Percentiles rank a stretch among this genome's conserved stretches.
Conservation (phyloP, 768 basidiomycete species). For the Tremella yokohamensis region DNA sequence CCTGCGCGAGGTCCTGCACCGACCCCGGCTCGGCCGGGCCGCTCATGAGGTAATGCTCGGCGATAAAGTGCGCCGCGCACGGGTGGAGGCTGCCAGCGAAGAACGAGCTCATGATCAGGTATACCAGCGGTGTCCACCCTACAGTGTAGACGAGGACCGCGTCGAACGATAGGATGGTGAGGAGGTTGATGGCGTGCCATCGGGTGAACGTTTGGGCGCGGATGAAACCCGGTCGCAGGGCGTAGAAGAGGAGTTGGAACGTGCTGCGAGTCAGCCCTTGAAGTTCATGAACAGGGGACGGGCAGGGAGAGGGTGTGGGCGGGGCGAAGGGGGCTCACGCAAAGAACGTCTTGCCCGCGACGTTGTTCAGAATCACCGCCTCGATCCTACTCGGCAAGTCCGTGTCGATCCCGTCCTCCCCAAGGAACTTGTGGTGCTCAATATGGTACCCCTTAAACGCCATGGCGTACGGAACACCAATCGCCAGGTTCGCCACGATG, state of each 20-base stretch:
- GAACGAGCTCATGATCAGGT: constrained; percentile 84
- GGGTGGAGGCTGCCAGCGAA: constrained; percentile 96
- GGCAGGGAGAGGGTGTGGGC: not conserved
- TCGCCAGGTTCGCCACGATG: constrained; percentile 86
- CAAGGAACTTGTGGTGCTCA: constrained; percentile 92
- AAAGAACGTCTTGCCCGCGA: constrained; percentile 96
- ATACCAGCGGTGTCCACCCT: constrained; percentile 61
- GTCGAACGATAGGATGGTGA: constrained; percentile 69
- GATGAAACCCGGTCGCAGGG: constrained; percentile 88
- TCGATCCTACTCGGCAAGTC: constrained; percentile 87
- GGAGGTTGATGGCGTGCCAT: constrained; percentile 81
- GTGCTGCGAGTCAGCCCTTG: constrained; percentile 55
- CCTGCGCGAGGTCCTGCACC: constrained; percentile 63
- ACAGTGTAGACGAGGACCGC: constrained; percentile 56
- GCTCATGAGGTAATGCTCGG: constrained; percentile 76
- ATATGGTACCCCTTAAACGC: constrained; percentile 97
- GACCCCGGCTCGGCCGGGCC: constrained; percentile 26
- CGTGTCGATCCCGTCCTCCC: constrained; percentile 93
- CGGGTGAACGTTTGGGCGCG: constrained; percentile 71
- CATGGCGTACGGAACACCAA: constrained; percentile 90
- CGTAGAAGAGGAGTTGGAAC: constrained; percentile 98
- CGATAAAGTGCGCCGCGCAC: constrained; percentile 95
- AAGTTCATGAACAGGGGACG: not conserved
- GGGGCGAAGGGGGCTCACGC: constrained; percentile 60
- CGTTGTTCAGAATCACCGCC: constrained; percentile 82